Base-by-base conservation (phyloP, 1,284 basidiomycete species). In the Cutaneotrichosporon sp. region DNA sequence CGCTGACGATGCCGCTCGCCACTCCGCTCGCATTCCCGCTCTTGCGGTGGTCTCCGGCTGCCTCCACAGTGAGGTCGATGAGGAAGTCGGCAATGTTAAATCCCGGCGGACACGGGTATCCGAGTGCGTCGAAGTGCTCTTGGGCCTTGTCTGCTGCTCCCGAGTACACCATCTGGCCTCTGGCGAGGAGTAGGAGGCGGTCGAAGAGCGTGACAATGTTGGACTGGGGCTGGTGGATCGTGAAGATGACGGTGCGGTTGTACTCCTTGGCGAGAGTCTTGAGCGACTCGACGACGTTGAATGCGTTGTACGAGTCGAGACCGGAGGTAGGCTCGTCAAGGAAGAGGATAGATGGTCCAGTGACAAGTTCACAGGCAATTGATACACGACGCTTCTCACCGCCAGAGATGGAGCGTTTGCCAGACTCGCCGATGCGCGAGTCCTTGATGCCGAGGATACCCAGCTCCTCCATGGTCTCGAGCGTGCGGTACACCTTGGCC, bases 361-460 rank as follows among this genome's bases (percentile, higher is more conserved):
- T 98, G 33, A 97, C 94, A 22, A 98, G 80, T 75, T 97, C 94
- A 71, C 94, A 97, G n/a, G 94, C 94, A 60, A 98, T 97, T 0
- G 88, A 91, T 1, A 93, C 94, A 17, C 92, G 82, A 46, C 92
- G 83, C 78, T 97, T 97, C 79, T 94, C 94, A 16, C 94, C 94
- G 41, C 94, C 92, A 29, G 89, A 93, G 57, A 97, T 97, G 7
- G 88, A 90, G 11, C 92, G 81, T 59, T 82, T 66, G 27, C 71
- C 88, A 50, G 83, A 84, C 49, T 89, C 86, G 8, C 92, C 94
- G 55, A 97, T 93, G 57, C 90, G 80, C 59, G 84, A 84, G 68
- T 90, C 89, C 77, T 87, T 88, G 73, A 98, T 96, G 1, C 84
- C 83, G 54, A 94, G 73, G 42, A 98, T 93, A 19, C 94, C 94